Base-by-base conservation (phyloP, 129 eudicot genomes). In the Daucus carota region DNA sequence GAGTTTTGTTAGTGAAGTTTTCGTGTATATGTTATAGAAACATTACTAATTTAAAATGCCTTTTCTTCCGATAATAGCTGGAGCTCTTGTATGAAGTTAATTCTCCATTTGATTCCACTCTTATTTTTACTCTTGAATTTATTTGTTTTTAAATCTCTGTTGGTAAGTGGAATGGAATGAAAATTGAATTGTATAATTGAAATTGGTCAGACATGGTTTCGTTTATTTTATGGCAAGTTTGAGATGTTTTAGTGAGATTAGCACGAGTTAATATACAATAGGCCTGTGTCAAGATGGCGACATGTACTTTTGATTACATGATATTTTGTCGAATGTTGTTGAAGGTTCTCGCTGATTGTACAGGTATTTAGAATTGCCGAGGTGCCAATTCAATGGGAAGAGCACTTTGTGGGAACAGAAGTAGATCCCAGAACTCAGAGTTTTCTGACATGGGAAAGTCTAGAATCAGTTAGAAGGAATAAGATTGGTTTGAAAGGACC, bases 321-420 rank as follows among this genome's bases (percentile, higher is more conserved):
- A 69, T 47, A 52, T 32, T 12, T 57, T 57, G n/a, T 17, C 9
- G 48, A 69, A 54, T 70, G 9, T 31, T 24, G 47, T 80, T 66
- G 29, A 63, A 31, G 47, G 59, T 72, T 76, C 45, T 72, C 42
- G 41, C 4, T 45, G 26, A 76, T 73, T 72, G n/a, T 84, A 45
- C 84, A 94, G 98, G 77, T 94, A 75, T 94, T 91, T 76, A 89
- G 28, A 67, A 83, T 86, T 79, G 98, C 93, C 40, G 97, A 87
- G 5, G 93, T 91, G 77, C 98, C 98, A 41, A 91, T 94, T 77
- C 93, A 94, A 80, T 94, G 98, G 97, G 98, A 94, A 81, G 98
- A 94, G 76, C 98, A 91, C 83, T 94, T 70, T 76, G 97, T 94
- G 76, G 96, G 97, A 77, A 83, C 75, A 48, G 92, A 91, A 78